These are phyloP conservation scores for Fusarium multiceps DNA, from an alignment of 2,329 filamentous ascomycete genomes.

Conservation along the genomic window DNA sequence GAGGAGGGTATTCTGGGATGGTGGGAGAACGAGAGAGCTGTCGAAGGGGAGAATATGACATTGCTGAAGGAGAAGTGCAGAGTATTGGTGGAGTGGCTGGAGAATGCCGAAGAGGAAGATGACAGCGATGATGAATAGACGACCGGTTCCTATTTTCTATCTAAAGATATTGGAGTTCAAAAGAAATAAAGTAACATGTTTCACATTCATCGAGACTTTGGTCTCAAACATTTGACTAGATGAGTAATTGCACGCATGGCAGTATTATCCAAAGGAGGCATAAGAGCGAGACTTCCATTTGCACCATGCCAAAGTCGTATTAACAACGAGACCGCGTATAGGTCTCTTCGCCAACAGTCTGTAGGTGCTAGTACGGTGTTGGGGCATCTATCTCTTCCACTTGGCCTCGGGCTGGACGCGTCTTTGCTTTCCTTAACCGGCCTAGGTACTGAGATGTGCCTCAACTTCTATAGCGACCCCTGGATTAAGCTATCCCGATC, in stretches of 20 bases:
- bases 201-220: background rate
- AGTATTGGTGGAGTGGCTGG: constrained; percentile 85
- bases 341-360: background rate
- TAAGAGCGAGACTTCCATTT: background rate
- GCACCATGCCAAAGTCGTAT: background rate
- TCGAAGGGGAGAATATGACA: constrained; percentile 74
- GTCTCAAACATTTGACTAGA: background rate
- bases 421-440: background rate
- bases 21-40: constrained; percentile 82
- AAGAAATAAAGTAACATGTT: constrained; percentile 22
- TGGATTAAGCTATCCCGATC: background rate
- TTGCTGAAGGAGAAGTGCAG: constrained; percentile 78
- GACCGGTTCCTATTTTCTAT: constrained; percentile 4
- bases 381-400: background rate
- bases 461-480: background rate
- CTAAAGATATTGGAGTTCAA: constrained; percentile 29
- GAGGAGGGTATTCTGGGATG: constrained; percentile 89
- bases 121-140: constrained; percentile 59
- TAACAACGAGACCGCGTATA: background rate
- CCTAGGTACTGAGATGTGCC: background rate
- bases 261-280: background rate
- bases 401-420: background rate
- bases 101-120: constrained; percentile 79
- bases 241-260: background rate
- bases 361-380: background rate